Percentiles rank a stretch among this genome's conserved stretches.
Evolutionary conservation across 2,329 filamentous ascomycete species (phyloP).

Genomic region (Myriosclerotinia scirpicola): DNA sequence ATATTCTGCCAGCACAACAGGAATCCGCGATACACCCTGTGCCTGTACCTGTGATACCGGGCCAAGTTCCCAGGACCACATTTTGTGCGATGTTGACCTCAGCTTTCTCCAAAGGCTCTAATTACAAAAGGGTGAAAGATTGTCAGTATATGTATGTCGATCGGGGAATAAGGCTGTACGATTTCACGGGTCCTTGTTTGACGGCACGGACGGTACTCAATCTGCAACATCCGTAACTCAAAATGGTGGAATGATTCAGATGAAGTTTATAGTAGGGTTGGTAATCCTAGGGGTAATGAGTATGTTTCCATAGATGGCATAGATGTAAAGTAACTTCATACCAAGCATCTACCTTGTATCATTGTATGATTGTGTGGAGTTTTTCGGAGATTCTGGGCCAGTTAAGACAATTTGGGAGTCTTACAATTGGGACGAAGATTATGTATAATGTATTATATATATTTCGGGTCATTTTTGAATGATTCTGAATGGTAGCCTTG

Average conservation of each 20-base stretch:
- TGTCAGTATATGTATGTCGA: constrained; percentile 17
- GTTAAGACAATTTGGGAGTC: not conserved
- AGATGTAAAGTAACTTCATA: not conserved
- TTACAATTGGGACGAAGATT: not conserved
- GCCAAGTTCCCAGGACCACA: constrained; percentile 16
- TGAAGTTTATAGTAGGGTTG: not conserved
- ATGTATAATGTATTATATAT: constrained; percentile 2
- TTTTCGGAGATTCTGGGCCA: constrained; percentile 7
- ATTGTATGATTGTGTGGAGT: not conserved
- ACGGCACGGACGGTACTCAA: not conserved
- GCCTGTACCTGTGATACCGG: constrained; percentile 13
- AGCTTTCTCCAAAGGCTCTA: constrained; percentile 18
- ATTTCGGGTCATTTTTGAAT: constrained; percentile 9
- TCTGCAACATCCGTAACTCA: constrained; percentile 1
- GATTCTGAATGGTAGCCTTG: constrained; percentile 10
- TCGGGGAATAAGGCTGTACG: constrained; percentile 26
- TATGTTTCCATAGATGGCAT: not conserved
- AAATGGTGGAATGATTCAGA: constrained; percentile 5
- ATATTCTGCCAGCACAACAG: constrained; percentile 22
- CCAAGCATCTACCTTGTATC: constrained; percentile 13
- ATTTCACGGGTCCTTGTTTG: constrained; percentile 17
- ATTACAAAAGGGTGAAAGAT: constrained; percentile 22
- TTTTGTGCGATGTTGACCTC: constrained; percentile 21
- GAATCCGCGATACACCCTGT: constrained; percentile 2
- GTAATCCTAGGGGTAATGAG: not conserved